Percentiles rank a stretch among this genome's conserved stretches.
Conservation (phyloP, 768 basidiomycete species). For the Austroboletus eburneus region DNA sequence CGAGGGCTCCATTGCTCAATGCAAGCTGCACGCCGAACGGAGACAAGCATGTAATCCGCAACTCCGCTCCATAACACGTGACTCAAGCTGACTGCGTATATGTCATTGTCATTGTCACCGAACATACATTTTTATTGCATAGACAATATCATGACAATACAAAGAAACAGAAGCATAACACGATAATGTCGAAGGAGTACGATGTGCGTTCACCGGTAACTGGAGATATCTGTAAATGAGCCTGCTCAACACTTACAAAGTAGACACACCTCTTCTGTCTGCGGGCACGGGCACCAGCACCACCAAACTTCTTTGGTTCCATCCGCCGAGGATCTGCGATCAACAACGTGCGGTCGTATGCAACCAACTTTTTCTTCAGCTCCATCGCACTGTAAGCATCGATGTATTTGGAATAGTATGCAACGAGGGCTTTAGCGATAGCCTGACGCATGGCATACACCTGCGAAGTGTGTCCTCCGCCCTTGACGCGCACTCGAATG, state of each 20-base stretch:
- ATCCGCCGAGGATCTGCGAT: conserved; percentile 95
- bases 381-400: conserved; percentile 97
- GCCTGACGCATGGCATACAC: conserved; percentile 99
- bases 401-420: conserved; percentile 98
- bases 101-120: conserved; percentile 10
- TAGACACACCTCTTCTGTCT: conserved; percentile 84
- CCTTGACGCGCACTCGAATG: conserved; percentile 96
- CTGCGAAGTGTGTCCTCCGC: conserved; percentile 99
- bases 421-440: conserved; percentile 95
- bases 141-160: conserved; percentile 33
- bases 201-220: conserved; percentile 57
- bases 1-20: conserved; percentile 18
- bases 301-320: conserved; percentile 99
- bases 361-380: conserved; percentile 95
- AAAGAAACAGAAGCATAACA: conserved; percentile 40
- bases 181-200: conserved; percentile 39
- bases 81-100: not conserved
- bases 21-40: no score
- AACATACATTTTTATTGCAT: conserved; percentile 33
- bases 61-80: not conserved
- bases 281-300: conserved; percentile 95
- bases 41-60: no score
- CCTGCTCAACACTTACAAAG: not conserved
- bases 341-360: conserved; percentile 88
- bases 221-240: conserved; percentile 30